Evolutionary conservation across 371 early-diverging fungal species (phyloP).

Genomic region (Mortierella sp.): DNA sequence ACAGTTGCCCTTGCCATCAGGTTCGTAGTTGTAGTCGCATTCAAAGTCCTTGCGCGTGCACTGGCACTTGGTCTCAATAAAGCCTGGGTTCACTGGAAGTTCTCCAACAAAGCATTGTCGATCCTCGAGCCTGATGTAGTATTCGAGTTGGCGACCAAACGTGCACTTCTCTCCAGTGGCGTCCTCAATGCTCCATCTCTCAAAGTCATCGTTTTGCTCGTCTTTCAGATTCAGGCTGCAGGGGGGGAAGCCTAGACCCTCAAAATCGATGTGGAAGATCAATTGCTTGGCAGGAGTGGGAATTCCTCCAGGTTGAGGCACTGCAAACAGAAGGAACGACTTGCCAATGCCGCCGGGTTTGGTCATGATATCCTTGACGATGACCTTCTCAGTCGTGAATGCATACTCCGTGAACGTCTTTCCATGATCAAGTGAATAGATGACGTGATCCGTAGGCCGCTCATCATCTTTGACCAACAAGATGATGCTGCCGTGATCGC

Average conservation of each 20-base stretch:
- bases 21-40: conserved; percentile 86
- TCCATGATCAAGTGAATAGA: conserved; percentile 72
- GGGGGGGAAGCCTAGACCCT: conserved; percentile 29
- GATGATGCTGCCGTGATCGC: conserved; percentile 85
- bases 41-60: conserved; percentile 90
- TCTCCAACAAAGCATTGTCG: conserved; percentile 84
- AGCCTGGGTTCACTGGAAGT: conserved; percentile 70
- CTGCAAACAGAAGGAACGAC: conserved; percentile 76
- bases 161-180: conserved; percentile 68
- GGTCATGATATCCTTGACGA: conserved; percentile 73
- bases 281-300: conserved; percentile 55
- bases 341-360: conserved; percentile 79
- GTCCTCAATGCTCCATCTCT: conserved; percentile 76
- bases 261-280: conserved; percentile 81
- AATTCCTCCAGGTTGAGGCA: conserved; percentile 38
- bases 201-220: conserved; percentile 76
- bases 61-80: conserved; percentile 69
- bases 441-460: conserved; percentile 77
- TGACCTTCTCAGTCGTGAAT: conserved; percentile 63
- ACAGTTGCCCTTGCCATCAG: conserved; percentile 68
- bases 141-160: conserved; percentile 80
- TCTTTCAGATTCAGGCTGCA: conserved; percentile 55
- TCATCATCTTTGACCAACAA: conserved; percentile 79
- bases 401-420: conserved; percentile 65
- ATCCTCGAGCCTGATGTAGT: conserved; percentile 81